Evolutionary conservation across 2,329 filamentous ascomycete species (phyloP).

Genomic region (Neurospora sp.): DNA sequence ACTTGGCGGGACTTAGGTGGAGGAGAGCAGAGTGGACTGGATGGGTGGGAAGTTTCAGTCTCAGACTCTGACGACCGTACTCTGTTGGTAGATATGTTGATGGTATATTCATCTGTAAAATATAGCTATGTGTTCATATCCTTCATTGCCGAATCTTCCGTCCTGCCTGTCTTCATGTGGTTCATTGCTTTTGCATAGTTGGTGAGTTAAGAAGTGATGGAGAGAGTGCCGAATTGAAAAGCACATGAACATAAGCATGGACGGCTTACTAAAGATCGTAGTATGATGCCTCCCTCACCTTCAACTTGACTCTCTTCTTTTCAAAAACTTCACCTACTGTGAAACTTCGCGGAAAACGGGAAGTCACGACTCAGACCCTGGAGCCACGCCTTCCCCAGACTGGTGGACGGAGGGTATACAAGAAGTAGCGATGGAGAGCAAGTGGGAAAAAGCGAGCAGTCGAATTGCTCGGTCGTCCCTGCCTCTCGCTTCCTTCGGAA

Average conservation of each 20-base stretch:
- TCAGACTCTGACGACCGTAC: neutral
- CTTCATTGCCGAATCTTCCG: too few relatives aligned
- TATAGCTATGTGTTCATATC: too few relatives aligned
- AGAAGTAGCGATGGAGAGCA: neutral
- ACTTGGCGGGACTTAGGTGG: neutral
- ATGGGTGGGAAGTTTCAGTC: neutral
- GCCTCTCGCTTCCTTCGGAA: neutral
- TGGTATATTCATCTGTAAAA: too few relatives aligned
- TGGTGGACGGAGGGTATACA: neutral
- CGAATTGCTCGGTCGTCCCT: neutral
- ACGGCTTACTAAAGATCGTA: neutral
- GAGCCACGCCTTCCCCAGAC: neutral
- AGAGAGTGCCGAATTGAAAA: neutral
- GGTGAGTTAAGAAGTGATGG: too few relatives aligned
- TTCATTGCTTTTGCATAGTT: too few relatives aligned
- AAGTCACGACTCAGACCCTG: neutral
- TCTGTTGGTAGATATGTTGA: neutral
- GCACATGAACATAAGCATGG: neutral
- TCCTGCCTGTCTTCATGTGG: too few relatives aligned
- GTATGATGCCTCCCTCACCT: neutral
- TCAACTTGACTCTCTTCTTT: neutral
- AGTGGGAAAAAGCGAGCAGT: neutral
- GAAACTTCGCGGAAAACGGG: neutral
- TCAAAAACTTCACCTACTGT: neutral
- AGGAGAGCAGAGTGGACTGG: neutral